A percentile compares a stretch with the other conserved stretches of the same genome.
Conservation (phyloP, 2,329 filamentous ascomycete genomes). For the Hyphodiscus sp. region DNA sequence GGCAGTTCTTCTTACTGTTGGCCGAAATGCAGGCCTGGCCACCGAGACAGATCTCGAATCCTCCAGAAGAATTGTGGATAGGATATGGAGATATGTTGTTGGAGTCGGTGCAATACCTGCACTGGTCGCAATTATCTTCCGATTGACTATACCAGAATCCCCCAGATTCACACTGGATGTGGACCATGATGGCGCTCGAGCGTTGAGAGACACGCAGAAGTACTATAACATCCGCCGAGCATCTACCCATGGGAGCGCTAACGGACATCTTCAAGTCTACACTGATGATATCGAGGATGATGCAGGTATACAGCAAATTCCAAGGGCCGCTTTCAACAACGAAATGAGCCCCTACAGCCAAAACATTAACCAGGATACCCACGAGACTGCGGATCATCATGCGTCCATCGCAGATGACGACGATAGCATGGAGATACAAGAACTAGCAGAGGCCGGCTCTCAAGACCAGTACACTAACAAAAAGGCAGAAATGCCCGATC, state of each 20-base stretch:
- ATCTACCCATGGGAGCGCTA: neutral
- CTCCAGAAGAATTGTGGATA: neutral
- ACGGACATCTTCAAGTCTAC: neutral
- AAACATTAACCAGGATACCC: neutral
- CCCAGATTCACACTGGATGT: slow-evolving; percentile 35
- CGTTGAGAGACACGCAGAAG: slow-evolving; percentile 27
- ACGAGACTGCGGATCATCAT: neutral
- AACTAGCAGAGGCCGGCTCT: neutral
- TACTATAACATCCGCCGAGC: slow-evolving; percentile 2
- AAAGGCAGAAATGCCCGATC: neutral
- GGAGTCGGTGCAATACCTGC: slow-evolving; percentile 59
- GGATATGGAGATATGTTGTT: slow-evolving; percentile 60
- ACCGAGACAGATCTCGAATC: neutral
- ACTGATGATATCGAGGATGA: neutral
- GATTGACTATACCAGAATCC: slow-evolving; percentile 60
- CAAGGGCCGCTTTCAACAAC: neutral
- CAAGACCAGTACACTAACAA: neutral
- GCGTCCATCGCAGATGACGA: neutral
- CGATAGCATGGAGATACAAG: slow-evolving; percentile 2
- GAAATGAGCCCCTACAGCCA: neutral
- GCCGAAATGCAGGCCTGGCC: neutral
- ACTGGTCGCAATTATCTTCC: slow-evolving; percentile 56
- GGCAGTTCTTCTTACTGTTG: slow-evolving; percentile 30
- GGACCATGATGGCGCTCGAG: slow-evolving; percentile 37
- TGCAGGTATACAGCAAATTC: neutral